These are phyloP conservation scores for Tuber aestivum DNA, from an alignment of 495 filamentous ascomycete genomes.

Conservation along the genomic window DNA sequence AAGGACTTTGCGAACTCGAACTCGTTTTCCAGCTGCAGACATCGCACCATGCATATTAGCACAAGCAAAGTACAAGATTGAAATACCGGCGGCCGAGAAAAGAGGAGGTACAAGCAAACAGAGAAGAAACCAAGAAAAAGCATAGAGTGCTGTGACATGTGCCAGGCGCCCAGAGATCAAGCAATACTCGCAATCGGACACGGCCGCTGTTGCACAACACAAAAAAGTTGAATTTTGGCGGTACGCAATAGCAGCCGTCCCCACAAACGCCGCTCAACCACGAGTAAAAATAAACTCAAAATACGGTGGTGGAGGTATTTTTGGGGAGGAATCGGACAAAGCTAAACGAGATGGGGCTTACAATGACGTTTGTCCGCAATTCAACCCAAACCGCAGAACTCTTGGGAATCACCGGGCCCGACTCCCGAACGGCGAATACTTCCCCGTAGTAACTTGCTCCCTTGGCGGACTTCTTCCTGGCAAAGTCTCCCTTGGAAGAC, in stretches of 20 bases:
- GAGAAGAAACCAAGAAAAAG: slow-evolving; percentile 16
- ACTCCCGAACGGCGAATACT: slow-evolving; percentile 54
- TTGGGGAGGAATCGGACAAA: neutral
- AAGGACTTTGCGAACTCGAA: slow-evolving; percentile 65
- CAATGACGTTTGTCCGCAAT: slow-evolving; percentile 75
- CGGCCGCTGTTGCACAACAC: too few relatives aligned
- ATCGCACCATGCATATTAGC: slow-evolving; percentile 15
- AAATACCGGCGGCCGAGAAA: neutral
- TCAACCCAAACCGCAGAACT: slow-evolving; percentile 60
- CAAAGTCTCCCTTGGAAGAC: slow-evolving; percentile 30
- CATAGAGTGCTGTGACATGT: neutral
- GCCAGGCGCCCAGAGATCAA: neutral
- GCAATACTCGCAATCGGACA: neutral
- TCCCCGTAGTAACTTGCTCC: slow-evolving; percentile 53
- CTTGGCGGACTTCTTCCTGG: slow-evolving; percentile 37
- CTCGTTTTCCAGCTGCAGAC: slow-evolving; percentile 59
- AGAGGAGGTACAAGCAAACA: slow-evolving; percentile 6
- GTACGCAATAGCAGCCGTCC: too few relatives aligned
- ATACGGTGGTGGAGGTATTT: neutral
- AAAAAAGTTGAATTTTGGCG: too few relatives aligned
- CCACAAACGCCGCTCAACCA: too few relatives aligned
- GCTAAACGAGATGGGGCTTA: slow-evolving; percentile 46
- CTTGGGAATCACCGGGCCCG: slow-evolving; percentile 52
- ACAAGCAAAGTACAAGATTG: neutral
- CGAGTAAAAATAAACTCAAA: neutral